A percentile compares a stretch with the other conserved stretches of the same genome.
phyloP scores from a whole-genome alignment of 2,329 filamentous ascomycete species.

The Hypoxylon sp. region DNA sequence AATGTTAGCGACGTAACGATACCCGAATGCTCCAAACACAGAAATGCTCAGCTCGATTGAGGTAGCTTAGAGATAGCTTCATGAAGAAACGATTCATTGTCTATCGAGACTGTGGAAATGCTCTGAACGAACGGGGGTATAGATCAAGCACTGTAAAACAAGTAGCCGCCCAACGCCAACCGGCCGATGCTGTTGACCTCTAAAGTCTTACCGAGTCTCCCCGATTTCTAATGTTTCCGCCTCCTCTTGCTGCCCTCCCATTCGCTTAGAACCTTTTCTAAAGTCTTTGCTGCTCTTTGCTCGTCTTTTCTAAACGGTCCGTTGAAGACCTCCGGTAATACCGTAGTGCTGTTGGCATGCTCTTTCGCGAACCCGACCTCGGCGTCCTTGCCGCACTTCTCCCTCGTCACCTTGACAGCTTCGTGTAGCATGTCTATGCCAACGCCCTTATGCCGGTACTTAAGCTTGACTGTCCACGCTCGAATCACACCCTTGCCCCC shows the following conservation, averaged over 20 bases:
- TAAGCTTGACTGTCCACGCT: slow-evolving; percentile 83
- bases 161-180: slow-evolving; percentile 28
- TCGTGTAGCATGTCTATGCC: slow-evolving; percentile 80
- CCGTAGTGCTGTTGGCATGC: slow-evolving; percentile 80
- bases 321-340: slow-evolving; percentile 76
- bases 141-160: slow-evolving; percentile 30
- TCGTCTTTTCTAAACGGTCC: slow-evolving; percentile 72
- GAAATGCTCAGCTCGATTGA: neutral
- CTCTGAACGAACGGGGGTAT: slow-evolving; percentile 44
- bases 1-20: slow-evolving; percentile 8
- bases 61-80: slow-evolving; percentile 2
- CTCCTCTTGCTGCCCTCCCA: slow-evolving; percentile 64
- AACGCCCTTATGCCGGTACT: slow-evolving; percentile 79
- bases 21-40: slow-evolving; percentile 22
- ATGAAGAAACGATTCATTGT: slow-evolving; percentile 18
- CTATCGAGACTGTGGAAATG: slow-evolving; percentile 12
- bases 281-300: slow-evolving; percentile 66
- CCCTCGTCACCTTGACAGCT: slow-evolving; percentile 76
- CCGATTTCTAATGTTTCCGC: slow-evolving; percentile 56
- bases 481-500: slow-evolving; percentile 80
- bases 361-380: slow-evolving; percentile 80
- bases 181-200: slow-evolving; percentile 15
- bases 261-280: slow-evolving; percentile 66
- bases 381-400: slow-evolving; percentile 76
- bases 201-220: neutral